Base-by-base conservation (phyloP, 2,329 filamentous ascomycete species). In the Botrytis hyacinthi region DNA sequence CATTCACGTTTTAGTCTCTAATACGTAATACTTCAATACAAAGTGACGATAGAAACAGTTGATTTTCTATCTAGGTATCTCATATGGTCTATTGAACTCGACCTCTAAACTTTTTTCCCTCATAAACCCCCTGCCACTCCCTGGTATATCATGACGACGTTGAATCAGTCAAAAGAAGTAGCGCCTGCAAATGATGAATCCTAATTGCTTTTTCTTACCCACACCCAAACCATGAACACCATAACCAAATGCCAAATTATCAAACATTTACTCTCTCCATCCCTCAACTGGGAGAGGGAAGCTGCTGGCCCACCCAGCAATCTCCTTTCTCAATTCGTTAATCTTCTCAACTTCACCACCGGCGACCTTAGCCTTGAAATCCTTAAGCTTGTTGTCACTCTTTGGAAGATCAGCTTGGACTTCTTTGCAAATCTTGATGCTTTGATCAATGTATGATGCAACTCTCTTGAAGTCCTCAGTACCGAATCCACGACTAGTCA, bases 301-400 rank as follows among this genome's bases (percentile, higher is more conserved):
- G 78, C 89, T 90, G 82, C 88, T 88, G 82, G 93, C 93, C 95
- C 95, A 99, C 67, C 85, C 85, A 65, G 93, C 87, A 82, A 99
- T 94, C 88, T 98, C 95, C 86, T 94, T 92, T 87, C 91, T 93
- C 82, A 97, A 88, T 78, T 88, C 89, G 83, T 92, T 91, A 85
- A 99, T 95, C 87, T 95, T 93, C 75, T 89, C 84, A 67, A 97
- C 87, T 81, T 92, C 89, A 77, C 94, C 95, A 78, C 87, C 86
- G 74, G 92, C 89, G 76, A 97, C 93, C 89, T 94, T 95, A 82
- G 90, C 91, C 89, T 95, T 97, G 92, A 99, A 98, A 88, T 99
- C 96, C 91, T 98, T 98, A 84, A 97, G 93, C 91, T 97, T 98
- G 91, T 98, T 99, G 81, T 93, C 94, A 84, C 96, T 93, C 90